These are phyloP conservation scores for Skeletonema marinoi DNA, from an alignment of 108 stramenopile genomes.

Conservation along the genomic window DNA sequence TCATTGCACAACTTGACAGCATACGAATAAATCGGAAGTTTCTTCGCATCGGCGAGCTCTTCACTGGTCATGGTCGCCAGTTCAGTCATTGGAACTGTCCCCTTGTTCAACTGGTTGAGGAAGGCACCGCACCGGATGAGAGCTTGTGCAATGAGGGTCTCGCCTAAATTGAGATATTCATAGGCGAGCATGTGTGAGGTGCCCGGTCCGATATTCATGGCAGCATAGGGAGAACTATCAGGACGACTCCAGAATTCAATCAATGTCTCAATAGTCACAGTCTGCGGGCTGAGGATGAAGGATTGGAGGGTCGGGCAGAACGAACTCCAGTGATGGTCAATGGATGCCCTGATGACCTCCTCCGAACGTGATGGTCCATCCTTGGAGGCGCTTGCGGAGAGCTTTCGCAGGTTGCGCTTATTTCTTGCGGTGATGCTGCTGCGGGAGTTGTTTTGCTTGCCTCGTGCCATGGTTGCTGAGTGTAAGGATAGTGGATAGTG, in stretches of 20 bases:
- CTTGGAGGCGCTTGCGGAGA: neutral
- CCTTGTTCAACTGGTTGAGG: conserved; percentile 8
- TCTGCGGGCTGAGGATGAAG: neutral
- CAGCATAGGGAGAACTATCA: neutral
- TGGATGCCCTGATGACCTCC: neutral
- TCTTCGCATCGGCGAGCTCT: neutral
- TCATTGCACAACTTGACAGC: neutral
- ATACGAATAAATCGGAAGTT: neutral
- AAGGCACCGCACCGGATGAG: conserved; percentile 6
- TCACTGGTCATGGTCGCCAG: neutral
- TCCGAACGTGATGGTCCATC: neutral
- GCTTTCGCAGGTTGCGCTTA: neutral
- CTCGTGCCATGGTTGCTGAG: neutral
- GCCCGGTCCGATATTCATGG: neutral
- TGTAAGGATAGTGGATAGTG: too few species aligned
- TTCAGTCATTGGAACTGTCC: neutral
- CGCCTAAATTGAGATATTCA: neutral
- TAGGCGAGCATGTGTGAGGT: conserved; percentile 6
- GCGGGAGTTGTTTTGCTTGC: neutral
- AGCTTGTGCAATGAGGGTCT: neutral
- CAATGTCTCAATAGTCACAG: neutral
- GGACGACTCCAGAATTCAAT: conserved; percentile 6
- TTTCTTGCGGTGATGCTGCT: neutral
- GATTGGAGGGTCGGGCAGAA: neutral
- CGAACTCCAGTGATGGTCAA: conserved; percentile 8